phyloP scores from a whole-genome alignment of 345 rosid species.

The Streptanthus diversifolius region DNA sequence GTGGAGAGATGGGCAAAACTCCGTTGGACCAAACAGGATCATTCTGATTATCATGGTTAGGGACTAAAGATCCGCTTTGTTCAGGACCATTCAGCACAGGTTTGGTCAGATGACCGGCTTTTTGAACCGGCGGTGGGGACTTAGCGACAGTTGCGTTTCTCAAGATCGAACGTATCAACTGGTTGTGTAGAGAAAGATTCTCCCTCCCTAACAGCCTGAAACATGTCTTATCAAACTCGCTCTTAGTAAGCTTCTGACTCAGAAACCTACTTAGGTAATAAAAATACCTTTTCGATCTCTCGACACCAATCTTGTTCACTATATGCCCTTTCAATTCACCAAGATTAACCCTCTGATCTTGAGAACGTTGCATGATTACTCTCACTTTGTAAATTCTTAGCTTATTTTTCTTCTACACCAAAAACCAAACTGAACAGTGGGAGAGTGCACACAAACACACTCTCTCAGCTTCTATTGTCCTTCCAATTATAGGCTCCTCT shows the following conservation, averaged over 20 bases:
- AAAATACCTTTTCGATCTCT: slow-evolving; percentile 76
- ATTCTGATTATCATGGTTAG: slow-evolving; percentile 56
- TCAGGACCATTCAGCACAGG: slow-evolving; percentile 35
- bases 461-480: slow-evolving; percentile 32
- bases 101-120: slow-evolving; percentile 46
- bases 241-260: slow-evolving; percentile 76
- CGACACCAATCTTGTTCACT: slow-evolving; percentile 80
- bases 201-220: slow-evolving; percentile 77
- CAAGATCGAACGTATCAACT: slow-evolving; percentile 67
- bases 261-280: slow-evolving; percentile 69
- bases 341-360: slow-evolving; percentile 75
- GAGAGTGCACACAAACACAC: slow-evolving; percentile 28
- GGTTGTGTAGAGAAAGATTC: slow-evolving; percentile 90
- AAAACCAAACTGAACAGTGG: slow-evolving; percentile 7
- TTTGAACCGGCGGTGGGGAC: slow-evolving; percentile 52
- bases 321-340: slow-evolving; percentile 72
- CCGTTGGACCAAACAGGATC: slow-evolving; percentile 74
- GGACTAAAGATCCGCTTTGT: slow-evolving; percentile 49
- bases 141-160: slow-evolving; percentile 74
- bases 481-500: not conserved
- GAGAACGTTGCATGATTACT: slow-evolving; percentile 70
- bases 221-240: slow-evolving; percentile 85
- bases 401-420: not conserved
- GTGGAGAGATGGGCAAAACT: slow-evolving; percentile 49
- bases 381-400: not conserved